Conservation (phyloP, 805 yeast species). For the Kuraishia borneana region DNA sequence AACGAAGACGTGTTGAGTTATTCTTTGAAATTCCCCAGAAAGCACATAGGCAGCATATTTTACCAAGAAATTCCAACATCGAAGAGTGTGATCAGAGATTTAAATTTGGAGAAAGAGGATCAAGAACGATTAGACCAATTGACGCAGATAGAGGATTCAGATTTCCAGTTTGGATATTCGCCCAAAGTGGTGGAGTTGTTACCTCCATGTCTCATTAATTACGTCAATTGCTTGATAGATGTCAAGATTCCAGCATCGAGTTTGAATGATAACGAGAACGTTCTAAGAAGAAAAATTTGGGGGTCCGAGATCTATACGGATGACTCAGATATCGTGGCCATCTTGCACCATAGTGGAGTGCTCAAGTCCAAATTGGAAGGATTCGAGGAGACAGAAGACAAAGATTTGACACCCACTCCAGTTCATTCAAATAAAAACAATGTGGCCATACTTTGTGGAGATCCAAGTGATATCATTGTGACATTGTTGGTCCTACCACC, state of each 20-base stretch:
- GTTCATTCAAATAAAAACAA: constrained; percentile 13
- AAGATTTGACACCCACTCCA: not conserved
- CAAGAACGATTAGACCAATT: constrained; percentile 7
- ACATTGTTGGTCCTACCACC: constrained; percentile 58
- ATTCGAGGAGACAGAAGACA: constrained; percentile 15
- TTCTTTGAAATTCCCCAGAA: constrained; percentile 30
- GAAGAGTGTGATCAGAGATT: constrained; percentile 17
- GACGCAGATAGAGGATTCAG: not conserved
- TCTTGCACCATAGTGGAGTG: constrained; percentile 66
- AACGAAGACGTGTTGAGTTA: constrained; percentile 27
- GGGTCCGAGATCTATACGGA: constrained; percentile 91
- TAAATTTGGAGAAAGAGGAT: constrained; percentile 11
- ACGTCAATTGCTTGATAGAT: constrained; percentile 39
- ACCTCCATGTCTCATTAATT: constrained; percentile 19
- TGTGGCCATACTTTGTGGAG: constrained; percentile 20
- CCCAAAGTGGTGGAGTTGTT: constrained; percentile 18
- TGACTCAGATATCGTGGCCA: constrained; percentile 76
- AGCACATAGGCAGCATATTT: constrained; percentile 40
- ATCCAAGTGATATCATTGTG: constrained; percentile 37
- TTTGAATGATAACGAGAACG: constrained; percentile 28
- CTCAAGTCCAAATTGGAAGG: constrained; percentile 27
- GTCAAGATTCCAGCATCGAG: constrained; percentile 40
- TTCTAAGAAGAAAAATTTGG: constrained; percentile 56
- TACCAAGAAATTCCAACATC: constrained; percentile 48
- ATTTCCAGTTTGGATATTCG: too few relatives aligned